Evolutionary conservation across 2,329 filamentous ascomycete genomes (phyloP), one percentile per base, ranked within the genome.

Genomic region (Beauveria sp.): DNA sequence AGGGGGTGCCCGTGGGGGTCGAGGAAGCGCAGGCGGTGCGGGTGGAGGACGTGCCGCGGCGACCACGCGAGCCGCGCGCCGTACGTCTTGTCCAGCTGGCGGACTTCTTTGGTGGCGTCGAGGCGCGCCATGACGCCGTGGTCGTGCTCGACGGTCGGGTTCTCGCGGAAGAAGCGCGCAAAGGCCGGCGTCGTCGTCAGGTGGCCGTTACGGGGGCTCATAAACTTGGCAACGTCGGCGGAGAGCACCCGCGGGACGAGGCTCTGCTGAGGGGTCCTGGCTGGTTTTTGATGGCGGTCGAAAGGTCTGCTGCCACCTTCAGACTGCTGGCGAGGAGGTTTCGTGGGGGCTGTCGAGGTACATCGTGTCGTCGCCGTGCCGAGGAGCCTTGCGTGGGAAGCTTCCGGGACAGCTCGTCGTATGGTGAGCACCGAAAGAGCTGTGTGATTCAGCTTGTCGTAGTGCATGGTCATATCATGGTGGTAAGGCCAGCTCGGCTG

Each of bases 1-100:
- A 75, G 62, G 0, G 75, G 70, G 54, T 77, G 72, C 6, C 71
- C 72, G 10, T 67, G 67, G 1, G 71, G 69, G 6, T 69, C 69
- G 22, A 78, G 68, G 61, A 68, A 74, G 6, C 65, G 65, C 16
- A 73, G 64, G 59, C 76, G 69, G 61, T 70, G 69, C 4, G 71
- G 70, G 34, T 72, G 67, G 52, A 77, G 64, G 60, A 73, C 65
- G 64, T 77, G 70, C 9, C 62, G 57, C 10, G 68, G 62, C 22
- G 66, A 69, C 55, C 70, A 72, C 20, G 65, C 66, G 8, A 75
- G 45, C 2, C 59, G 64, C 55, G 69, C 65, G 34, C 64, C 59
- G 55, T 70, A 72, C 7, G 64, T 49, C 3, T 60, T 57, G 10
- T 57, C 26, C 5, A 70, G 45, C 20, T 50, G 48, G 9, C 60